Conservation (phyloP, 345 rosid genomes). For the Linum tenue region DNA sequence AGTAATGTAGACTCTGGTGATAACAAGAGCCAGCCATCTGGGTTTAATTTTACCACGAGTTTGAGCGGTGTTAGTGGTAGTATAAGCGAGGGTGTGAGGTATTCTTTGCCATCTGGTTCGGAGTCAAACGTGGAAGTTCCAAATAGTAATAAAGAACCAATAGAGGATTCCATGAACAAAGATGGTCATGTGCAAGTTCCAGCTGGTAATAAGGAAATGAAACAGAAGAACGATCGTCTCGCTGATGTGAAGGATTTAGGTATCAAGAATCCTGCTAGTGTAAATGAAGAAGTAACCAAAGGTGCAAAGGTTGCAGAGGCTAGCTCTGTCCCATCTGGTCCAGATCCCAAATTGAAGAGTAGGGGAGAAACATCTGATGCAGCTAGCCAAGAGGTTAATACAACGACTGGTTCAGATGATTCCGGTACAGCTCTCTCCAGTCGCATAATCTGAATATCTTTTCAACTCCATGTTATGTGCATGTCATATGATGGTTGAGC, state of each 20-base stretch:
- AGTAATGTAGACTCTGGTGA: conserved; percentile 12
- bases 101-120: neutral
- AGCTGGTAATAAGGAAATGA: conserved; percentile 9
- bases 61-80: conserved; percentile 12
- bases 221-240: conserved; percentile 5
- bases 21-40: conserved; percentile 16
- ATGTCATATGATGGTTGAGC: neutral
- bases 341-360: conserved; percentile 17
- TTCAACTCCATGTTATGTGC: neutral
- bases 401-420: conserved; percentile 24
- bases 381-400: conserved; percentile 13
- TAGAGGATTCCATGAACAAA: neutral
- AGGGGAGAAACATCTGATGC: conserved; percentile 11
- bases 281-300: neutral
- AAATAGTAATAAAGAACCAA: neutral
- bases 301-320: conserved; percentile 16
- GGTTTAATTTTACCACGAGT: conserved; percentile 12
- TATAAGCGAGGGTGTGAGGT: conserved; percentile 1
- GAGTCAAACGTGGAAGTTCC: neutral
- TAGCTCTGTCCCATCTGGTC: conserved; percentile 16
- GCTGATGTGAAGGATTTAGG: conserved; percentile 5
- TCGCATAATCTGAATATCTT: neutral
- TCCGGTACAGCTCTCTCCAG: conserved; percentile 32
- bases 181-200: neutral
- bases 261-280: conserved; percentile 8